A percentile compares a stretch with the other conserved stretches of the same genome.
Conservation (phyloP, 2,329 filamentous ascomycete species). For the Colletotrichum spinosum region DNA sequence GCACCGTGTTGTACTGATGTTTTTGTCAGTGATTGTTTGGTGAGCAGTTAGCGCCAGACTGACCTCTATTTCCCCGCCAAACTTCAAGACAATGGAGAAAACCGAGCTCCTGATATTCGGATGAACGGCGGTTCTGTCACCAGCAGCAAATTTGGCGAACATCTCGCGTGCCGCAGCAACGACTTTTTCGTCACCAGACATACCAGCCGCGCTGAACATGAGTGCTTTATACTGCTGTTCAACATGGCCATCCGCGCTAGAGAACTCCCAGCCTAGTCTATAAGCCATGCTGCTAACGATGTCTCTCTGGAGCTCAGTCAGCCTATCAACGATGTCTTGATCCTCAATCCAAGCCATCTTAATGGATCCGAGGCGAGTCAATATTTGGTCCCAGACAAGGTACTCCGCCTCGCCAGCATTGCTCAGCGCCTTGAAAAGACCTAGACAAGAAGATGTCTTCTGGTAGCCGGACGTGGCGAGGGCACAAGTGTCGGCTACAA, state of each 20-base stretch:
- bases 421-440: slow-evolving; percentile 85
- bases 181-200: slow-evolving; percentile 82
- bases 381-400: slow-evolving; percentile 95
- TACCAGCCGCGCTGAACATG: slow-evolving; percentile 86
- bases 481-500: slow-evolving; percentile 93
- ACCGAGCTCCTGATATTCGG: slow-evolving; percentile 91
- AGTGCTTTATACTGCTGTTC: slow-evolving; percentile 95
- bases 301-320: slow-evolving; percentile 85
- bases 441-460: slow-evolving; percentile 90
- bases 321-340: slow-evolving; percentile 74
- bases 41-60: slow-evolving; percentile 39
- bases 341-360: slow-evolving; percentile 91
- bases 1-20: slow-evolving; percentile 76
- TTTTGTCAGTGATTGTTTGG: slow-evolving; percentile 30
- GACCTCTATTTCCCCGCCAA: slow-evolving; percentile 86
- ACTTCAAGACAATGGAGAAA: slow-evolving; percentile 84
- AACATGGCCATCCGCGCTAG: slow-evolving; percentile 86
- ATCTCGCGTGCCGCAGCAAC: slow-evolving; percentile 87
- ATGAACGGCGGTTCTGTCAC: slow-evolving; percentile 85
- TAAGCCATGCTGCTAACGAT: slow-evolving; percentile 85
- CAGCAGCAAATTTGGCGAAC: slow-evolving; percentile 85
- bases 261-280: slow-evolving; percentile 89
- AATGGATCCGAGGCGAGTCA: slow-evolving; percentile 81
- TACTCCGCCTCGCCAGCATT: slow-evolving; percentile 84
- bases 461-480: slow-evolving; percentile 92